Evolutionary conservation across 306 rosid species (phyloP), one percentile per base, ranked within the genome.

Genomic region (Echinosophora koreensis): DNA sequence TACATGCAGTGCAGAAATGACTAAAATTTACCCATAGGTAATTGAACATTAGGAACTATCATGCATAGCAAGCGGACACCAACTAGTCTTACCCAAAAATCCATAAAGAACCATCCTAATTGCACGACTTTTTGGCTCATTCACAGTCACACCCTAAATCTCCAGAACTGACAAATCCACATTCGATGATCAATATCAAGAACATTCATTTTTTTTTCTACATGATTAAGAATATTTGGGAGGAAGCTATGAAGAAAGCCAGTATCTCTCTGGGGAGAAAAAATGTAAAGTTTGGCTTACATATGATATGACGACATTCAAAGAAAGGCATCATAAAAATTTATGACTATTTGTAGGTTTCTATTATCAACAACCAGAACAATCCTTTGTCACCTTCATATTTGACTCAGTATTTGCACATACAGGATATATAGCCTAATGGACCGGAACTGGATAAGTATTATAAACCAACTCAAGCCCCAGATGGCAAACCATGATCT

Each of bases 51-150:
- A 69, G 38, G 15, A 63, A 47, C 8, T 38, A 61, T 39, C n/a
- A 79, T 37, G 55, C 50, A 44, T 44, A 9, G 50, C 66, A 74
- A 75, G 57, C 42, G 10, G 50, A 59, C 39, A 74, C 52, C 60
- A 55, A 62, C 71, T 79, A 63, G 28, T 60, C 56, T 42, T 41
- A 17, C 71, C 39, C 46, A 39, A 47, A 82, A 66, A 41, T 11
- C 50, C 44, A 7, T 56, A 69, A 1, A 52, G 46, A 69, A 47
- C 8, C 10, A 5, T 32, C 28, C 59, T 44, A 46, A 54, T 3
- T 67, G 61, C 76, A 17, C 3, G 4, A 68, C 15, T n/a, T 30
- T 55, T 41, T 56, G 50, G 12, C 7, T 15, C 49, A 66, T 44
- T 55, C 51, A 41, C 41, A 66, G 22, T 42, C 39, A 41, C 52